A percentile compares a stretch with the other conserved stretches of the same genome.
Conservation (phyloP, 2,329 filamentous ascomycete species). For the Trichophaea hybrida region DNA sequence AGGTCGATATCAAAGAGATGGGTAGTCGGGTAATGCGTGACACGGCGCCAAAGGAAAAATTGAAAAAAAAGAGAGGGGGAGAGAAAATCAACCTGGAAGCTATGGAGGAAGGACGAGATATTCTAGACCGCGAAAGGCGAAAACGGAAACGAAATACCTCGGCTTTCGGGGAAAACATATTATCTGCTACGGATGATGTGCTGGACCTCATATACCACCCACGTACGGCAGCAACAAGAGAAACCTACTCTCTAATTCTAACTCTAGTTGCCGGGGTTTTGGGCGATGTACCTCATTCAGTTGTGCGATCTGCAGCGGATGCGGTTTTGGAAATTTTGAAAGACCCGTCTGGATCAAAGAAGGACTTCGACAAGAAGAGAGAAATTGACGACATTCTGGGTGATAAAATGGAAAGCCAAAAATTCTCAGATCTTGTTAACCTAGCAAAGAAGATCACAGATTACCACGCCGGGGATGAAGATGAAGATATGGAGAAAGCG, state of each 20-base stretch:
- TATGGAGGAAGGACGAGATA: slow-evolving; percentile 66
- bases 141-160: slow-evolving; percentile 57
- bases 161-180: slow-evolving; percentile 39
- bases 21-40: slow-evolving; percentile 70
- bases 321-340: slow-evolving; percentile 83
- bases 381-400: slow-evolving; percentile 89
- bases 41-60: slow-evolving; percentile 61
- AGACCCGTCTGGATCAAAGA: slow-evolving; percentile 63
- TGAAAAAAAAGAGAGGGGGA: slow-evolving; percentile 43
- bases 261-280: slow-evolving; percentile 78
- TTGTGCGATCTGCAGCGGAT: slow-evolving; percentile 86
- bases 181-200: slow-evolving; percentile 69
- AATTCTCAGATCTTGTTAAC: slow-evolving; percentile 95
- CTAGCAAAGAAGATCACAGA: slow-evolving; percentile 98
- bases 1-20: slow-evolving; percentile 90
- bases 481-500: slow-evolving; percentile 68
- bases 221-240: slow-evolving; percentile 76
- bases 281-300: slow-evolving; percentile 82
- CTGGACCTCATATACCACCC: slow-evolving; percentile 86
- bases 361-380: slow-evolving; percentile 97
- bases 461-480: slow-evolving; percentile 91
- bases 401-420: slow-evolving; percentile 64
- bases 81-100: slow-evolving; percentile 25
- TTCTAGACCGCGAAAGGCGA: slow-evolving; percentile 67
- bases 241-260: slow-evolving; percentile 86